Evolutionary conservation across 306 rosid species (phyloP).

Genomic region (Ziziphus jujuba): DNA sequence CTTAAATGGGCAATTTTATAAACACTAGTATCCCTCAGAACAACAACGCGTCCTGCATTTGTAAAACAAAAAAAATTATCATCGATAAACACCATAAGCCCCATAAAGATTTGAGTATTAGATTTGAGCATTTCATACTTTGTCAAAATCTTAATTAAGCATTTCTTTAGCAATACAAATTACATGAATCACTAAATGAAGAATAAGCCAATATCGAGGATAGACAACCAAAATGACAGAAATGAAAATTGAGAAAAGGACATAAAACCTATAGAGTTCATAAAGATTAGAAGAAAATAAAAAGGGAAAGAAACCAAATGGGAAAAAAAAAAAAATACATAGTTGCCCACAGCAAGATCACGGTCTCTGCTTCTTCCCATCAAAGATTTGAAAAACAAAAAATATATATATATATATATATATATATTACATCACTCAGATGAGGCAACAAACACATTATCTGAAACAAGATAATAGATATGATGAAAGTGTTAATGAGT

Average conservation of each 20-base stretch:
- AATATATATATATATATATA: too few species aligned
- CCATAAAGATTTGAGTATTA: slow-evolving; percentile 25
- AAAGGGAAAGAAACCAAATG: slow-evolving; percentile 2
- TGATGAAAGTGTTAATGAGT: slow-evolving; percentile 11
- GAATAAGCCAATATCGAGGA: slow-evolving; percentile 4
- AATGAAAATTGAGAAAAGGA: slow-evolving; percentile 3
- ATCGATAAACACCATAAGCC: slow-evolving; percentile 15
- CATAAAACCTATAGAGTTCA: slow-evolving; percentile 3
- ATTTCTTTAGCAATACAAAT: slow-evolving; percentile 7
- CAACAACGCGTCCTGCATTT: slow-evolving; percentile 54
- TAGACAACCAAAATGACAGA: slow-evolving; percentile 17
- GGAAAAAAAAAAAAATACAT: slow-evolving; percentile 1
- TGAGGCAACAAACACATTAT: slow-evolving; percentile 38
- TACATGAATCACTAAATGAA: background rate
- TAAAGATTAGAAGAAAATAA: too few species aligned
- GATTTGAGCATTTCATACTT: slow-evolving; percentile 14
- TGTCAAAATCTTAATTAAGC: slow-evolving; percentile 8
- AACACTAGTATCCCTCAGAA: slow-evolving; percentile 27
- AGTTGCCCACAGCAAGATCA: slow-evolving; percentile 5
- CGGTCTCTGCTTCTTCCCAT: slow-evolving; percentile 7
- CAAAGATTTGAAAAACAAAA: background rate
- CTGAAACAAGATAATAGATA: slow-evolving; percentile 3
- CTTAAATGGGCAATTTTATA: slow-evolving; percentile 31
- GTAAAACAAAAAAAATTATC: slow-evolving; percentile 7
- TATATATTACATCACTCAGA: slow-evolving; percentile 19